Conservation (phyloP, 2,329 filamentous ascomycete species). For the Fusarium sp. region DNA sequence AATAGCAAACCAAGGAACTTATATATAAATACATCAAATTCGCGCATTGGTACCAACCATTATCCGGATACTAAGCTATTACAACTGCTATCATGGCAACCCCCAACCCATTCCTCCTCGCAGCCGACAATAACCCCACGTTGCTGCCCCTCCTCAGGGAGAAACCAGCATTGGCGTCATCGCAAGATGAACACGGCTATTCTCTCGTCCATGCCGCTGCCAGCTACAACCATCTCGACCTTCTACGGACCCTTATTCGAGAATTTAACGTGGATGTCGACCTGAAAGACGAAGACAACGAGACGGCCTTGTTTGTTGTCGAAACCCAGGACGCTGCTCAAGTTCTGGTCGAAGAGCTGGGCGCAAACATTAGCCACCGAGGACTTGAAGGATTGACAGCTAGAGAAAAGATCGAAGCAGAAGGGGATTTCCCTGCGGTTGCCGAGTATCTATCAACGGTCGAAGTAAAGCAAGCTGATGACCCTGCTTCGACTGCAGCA, state of each 20-base stretch:
- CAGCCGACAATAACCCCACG: constrained; percentile 81
- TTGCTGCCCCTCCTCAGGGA: constrained; percentile 80
- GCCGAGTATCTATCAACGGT: constrained; percentile 33
- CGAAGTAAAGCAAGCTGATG: constrained; percentile 42
- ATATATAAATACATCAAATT: neutral
- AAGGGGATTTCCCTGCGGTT: constrained; percentile 42
- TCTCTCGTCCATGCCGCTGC: constrained; percentile 92
- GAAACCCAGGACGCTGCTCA: constrained; percentile 84
- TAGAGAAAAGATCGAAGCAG: constrained; percentile 73
- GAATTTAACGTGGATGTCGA: constrained; percentile 84
- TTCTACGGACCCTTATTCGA: constrained; percentile 78
- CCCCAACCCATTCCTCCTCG: constrained; percentile 76
- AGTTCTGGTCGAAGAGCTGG: constrained; percentile 84
- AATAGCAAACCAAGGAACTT: neutral
- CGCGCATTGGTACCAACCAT: neutral
- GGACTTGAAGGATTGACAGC: constrained; percentile 85
- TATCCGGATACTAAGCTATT: neutral
- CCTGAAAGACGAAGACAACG: constrained; percentile 87
- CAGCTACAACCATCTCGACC: constrained; percentile 87
- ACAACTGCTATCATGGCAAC: constrained; percentile 18
- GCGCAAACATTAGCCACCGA: constrained; percentile 71
- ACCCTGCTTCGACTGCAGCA: constrained; percentile 47
- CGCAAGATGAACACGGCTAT: constrained; percentile 92
- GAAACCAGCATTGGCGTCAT: constrained; percentile 79
- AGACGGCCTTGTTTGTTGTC: constrained; percentile 94